A percentile compares a stretch with the other conserved stretches of the same genome.
Conservation (phyloP, 2,329 filamentous ascomycete genomes). For the Cytospora paraplurivora region DNA sequence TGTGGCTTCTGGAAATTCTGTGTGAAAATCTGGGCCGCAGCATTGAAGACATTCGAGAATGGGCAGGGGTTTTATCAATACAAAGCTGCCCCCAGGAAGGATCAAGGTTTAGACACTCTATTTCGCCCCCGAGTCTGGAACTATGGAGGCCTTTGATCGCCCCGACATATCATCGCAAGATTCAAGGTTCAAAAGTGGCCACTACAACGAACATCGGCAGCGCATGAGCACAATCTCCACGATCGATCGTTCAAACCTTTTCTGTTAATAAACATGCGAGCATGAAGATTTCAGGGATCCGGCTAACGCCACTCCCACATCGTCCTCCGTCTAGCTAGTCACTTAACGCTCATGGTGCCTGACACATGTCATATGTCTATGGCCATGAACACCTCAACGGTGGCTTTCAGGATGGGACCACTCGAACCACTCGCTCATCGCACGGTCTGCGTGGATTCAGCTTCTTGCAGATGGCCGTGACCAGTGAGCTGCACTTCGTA, state of each 20-base stretch:
- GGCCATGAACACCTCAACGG: not conserved
- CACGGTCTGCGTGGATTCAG: not conserved
- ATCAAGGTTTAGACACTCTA: not conserved
- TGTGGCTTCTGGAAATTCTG: slow-evolving; percentile 21
- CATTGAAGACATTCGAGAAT: slow-evolving; percentile 10
- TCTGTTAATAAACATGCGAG: no score
- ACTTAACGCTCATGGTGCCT: not conserved
- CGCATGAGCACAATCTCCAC: no score
- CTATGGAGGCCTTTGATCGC: not conserved
- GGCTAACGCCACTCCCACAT: no score
- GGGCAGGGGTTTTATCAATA: no score
- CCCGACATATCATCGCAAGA: no score
- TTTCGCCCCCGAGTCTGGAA: not conserved
- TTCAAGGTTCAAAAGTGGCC: no score
- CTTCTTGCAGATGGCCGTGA: not conserved
- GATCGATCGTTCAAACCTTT: no score
- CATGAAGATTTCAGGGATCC: no score
- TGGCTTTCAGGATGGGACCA: not conserved
- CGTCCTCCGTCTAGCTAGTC: no score
- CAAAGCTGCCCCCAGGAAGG: no score
- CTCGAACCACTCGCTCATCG: not conserved
- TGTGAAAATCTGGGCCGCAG: slow-evolving; percentile 11
- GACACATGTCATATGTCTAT: not conserved
- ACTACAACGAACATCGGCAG: no score
- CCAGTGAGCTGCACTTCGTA: no score